Evolutionary conservation across 371 early-diverging fungal species (phyloP).

Genomic region (Mucor irregularis): DNA sequence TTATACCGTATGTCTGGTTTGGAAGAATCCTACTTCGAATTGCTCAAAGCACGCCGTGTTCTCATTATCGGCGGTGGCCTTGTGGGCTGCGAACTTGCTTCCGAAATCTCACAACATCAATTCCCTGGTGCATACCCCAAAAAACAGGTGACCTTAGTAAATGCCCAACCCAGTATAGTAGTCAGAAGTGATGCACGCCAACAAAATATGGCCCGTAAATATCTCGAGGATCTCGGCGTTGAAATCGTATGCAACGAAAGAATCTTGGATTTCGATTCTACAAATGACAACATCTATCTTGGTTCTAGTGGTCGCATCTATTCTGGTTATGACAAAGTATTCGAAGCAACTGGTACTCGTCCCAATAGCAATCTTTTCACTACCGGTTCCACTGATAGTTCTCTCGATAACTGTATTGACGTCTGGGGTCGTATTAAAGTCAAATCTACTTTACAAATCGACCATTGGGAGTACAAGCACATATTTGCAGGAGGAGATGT

Average conservation of each 20-base stretch:
- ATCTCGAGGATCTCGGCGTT: slow-evolving; percentile 63
- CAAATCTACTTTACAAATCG: slow-evolving; percentile 63
- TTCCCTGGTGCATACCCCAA: slow-evolving; percentile 43
- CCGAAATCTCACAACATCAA: slow-evolving; percentile 47
- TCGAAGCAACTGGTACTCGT: slow-evolving; percentile 45
- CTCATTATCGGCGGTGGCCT: slow-evolving; percentile 58
- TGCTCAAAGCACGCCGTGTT: slow-evolving; percentile 54
- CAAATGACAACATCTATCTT: slow-evolving; percentile 23
- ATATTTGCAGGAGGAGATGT: slow-evolving; percentile 76
- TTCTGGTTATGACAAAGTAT: slow-evolving; percentile 33
- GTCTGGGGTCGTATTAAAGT: slow-evolving; percentile 54
- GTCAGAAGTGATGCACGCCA: slow-evolving; percentile 45
- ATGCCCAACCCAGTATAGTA: slow-evolving; percentile 42
- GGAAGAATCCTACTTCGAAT: slow-evolving; percentile 48
- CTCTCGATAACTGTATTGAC: slow-evolving; percentile 39
- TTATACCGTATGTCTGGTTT: slow-evolving; percentile 32
- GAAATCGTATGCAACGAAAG: slow-evolving; percentile 65
- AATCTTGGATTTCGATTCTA: slow-evolving; percentile 31
- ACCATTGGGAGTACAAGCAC: slow-evolving; percentile 53
- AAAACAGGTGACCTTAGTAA: slow-evolving; percentile 60
- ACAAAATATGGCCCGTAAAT: slow-evolving; percentile 46
- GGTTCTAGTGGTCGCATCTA: slow-evolving; percentile 40
- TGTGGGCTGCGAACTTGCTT: slow-evolving; percentile 68
- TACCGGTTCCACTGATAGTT: slow-evolving; percentile 9
- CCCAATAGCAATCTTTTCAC: slow-evolving; percentile 38